Evolutionary conservation across 78 protist genomes (phyloP).

Genomic region (Monocercomonoides exilis): DNA sequence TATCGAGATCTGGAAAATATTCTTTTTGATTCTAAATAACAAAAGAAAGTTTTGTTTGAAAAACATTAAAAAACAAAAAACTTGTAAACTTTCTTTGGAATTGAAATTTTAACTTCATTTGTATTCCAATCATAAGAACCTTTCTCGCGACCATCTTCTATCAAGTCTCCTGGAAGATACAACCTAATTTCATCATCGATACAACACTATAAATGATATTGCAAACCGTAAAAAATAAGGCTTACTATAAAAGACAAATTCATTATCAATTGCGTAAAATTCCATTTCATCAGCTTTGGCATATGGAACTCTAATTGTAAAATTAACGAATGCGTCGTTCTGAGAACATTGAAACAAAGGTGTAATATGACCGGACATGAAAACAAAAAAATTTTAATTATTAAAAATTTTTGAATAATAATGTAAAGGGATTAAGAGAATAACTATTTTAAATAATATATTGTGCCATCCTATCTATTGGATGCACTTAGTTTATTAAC

Average conservation of each 20-base stretch:
- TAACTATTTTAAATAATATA: too few relatives aligned
- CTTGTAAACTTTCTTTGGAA: background rate
- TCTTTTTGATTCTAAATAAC: background rate
- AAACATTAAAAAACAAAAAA: background rate
- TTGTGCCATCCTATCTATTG: too few relatives aligned
- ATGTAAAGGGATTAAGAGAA: too few relatives aligned
- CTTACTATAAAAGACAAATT: background rate
- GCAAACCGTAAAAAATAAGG: conserved; percentile 3
- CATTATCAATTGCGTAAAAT: background rate
- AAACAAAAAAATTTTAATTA: too few relatives aligned
- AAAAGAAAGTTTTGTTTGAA: background rate
- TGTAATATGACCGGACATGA: background rate
- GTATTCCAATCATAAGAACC: background rate
- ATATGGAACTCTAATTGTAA: background rate
- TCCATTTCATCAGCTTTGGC: background rate
- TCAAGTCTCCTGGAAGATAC: background rate
- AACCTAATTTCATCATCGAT: background rate
- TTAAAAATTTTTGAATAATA: too few relatives aligned
- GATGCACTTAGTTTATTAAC: too few relatives aligned
- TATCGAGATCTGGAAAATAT: background rate
- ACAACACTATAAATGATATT: background rate
- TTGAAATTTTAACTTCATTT: background rate
- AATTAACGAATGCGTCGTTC: background rate
- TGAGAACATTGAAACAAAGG: background rate
- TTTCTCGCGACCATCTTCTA: background rate